Conservation (phyloP, 768 basidiomycete genomes). For the Amanita phalloides region DNA sequence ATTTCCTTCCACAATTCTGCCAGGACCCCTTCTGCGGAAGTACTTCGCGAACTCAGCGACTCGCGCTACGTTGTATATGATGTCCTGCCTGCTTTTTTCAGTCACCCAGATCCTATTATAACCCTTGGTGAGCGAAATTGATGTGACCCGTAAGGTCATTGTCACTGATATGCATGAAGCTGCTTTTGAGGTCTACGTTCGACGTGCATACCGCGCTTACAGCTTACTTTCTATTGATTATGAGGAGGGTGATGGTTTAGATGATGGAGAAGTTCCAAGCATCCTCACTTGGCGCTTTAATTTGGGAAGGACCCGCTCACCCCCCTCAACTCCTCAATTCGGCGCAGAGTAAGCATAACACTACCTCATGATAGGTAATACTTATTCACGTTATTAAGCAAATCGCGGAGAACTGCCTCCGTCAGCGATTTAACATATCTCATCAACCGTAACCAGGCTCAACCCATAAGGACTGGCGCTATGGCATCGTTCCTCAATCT, state of each 20-base stretch:
- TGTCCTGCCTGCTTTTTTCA: conserved; percentile 94
- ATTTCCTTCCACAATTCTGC: not conserved
- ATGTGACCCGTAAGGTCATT: not conserved
- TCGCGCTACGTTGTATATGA: conserved; percentile 96
- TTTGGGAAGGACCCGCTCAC: conserved; percentile 78
- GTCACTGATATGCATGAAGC: conserved; percentile 32
- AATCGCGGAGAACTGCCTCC: conserved; percentile 74
- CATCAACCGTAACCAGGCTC: conserved; percentile 76
- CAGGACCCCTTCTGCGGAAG: conserved; percentile 77
- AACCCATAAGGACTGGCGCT: conserved; percentile 84
- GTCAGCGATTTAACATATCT: conserved; percentile 95
- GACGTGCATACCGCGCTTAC: conserved; percentile 94
- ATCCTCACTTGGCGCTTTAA: conserved; percentile 94
- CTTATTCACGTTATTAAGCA: conserved; percentile 22
- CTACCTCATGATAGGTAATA: not conserved
- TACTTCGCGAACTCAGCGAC: conserved; percentile 88
- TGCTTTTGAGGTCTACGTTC: conserved; percentile 91
- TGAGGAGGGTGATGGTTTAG: conserved; percentile 80
- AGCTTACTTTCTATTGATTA: conserved; percentile 86
- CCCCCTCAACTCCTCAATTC: conserved; percentile 73
- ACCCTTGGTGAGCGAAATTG: conserved; percentile 49
- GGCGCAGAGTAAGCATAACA: conserved; percentile 27
- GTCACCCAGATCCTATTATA: conserved; percentile 74
- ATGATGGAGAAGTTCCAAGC: conserved; percentile 73
- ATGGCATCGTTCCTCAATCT: conserved; percentile 86